Conservation (phyloP, 352 stramenopile species). For the Globisporangium paroecandrum region DNA sequence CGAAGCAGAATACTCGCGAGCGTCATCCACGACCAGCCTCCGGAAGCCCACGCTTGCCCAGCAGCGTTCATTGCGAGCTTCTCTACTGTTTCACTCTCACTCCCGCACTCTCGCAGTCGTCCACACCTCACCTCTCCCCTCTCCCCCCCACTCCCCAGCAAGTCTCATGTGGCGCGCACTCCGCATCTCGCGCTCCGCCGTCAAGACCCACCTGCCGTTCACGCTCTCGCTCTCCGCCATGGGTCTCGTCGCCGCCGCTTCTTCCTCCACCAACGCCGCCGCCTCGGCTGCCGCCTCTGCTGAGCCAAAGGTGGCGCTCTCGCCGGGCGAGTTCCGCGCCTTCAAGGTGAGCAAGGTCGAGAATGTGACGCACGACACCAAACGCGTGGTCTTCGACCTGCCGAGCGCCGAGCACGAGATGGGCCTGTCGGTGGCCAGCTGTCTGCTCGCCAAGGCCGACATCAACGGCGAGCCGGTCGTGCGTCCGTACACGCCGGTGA, state of each 20-base stretch:
- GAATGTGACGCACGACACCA: conserved; percentile 61
- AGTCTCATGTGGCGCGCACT: conserved; percentile 9
- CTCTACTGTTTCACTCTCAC: not conserved
- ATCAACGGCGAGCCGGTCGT: conserved; percentile 75
- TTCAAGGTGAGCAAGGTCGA: conserved; percentile 67
- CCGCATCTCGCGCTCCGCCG: conserved; percentile 4
- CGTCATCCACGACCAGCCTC: too few species aligned
- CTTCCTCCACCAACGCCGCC: not conserved
- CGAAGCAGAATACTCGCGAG: too few species aligned
- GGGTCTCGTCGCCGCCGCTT: not conserved
- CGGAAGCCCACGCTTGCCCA: too few species aligned
- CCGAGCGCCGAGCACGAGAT: conserved; percentile 56
- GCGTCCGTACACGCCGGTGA: conserved; percentile 87
- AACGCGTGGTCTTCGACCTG: conserved; percentile 71
- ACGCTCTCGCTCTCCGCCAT: conserved; percentile 14
- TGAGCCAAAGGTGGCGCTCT: conserved; percentile 43
- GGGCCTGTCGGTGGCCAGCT: conserved; percentile 52
- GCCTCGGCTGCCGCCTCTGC: conserved; percentile 20
- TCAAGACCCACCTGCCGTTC: conserved; percentile 5
- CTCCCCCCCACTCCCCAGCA: not conserved
- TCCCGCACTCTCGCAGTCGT: not conserved
- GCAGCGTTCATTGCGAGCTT: too few species aligned
- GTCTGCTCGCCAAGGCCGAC: conserved; percentile 58
- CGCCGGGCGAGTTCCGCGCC: conserved; percentile 50
- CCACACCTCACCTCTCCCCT: not conserved